Evolutionary conservation across 2,329 filamentous ascomycete species (phyloP), one percentile per base, ranked within the genome.

Genomic region (Ascochyta lentis): DNA sequence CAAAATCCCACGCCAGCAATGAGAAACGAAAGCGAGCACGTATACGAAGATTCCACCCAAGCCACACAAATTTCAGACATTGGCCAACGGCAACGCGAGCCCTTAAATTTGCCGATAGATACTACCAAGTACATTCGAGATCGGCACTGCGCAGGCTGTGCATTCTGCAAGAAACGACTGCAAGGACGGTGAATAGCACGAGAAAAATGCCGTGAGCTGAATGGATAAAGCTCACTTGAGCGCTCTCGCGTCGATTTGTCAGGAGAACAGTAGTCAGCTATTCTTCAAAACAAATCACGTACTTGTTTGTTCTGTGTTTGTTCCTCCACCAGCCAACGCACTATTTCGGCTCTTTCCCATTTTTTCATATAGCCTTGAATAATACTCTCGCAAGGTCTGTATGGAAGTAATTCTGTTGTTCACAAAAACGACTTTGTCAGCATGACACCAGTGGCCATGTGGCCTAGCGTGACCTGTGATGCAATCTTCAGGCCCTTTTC

Each of bases 161-260:
- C 40, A 16, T 61, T 66, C 44, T 66, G 64, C 35, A 39, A 49
- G 27, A 46, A 26, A 48, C 42, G 49, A 2, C 19, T 35, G 4
- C 22, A 12, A 10, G 15, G 29, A 15, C 34, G 10, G 13, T 9
- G 13, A 9, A 26, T 19, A 10, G 1, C 19, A 26, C 13, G 12
- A 12, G n/a, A 6, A 12, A 8, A 34, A 3, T 9, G 12, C 3
- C 3, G 2, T n/a, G 12, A 15, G 15, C 3, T 19, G 19, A 16
- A 16, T 35, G 15, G 6, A 19, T 19, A n/a, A 6, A 16, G 6
- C 9, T 37, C n/a, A 37, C 8, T 34, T 22, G 7, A 4, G 9
- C 15, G 34, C 12, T 16, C n/a, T 22, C 34, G 19, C 1, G 19
- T 37, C 22, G n/a, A 12, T 16, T 19, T 12, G 34, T n/a, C 27